A percentile compares a stretch with the other conserved stretches of the same genome.
Evolutionary conservation across 2,329 filamentous ascomycete species (phyloP).

Genomic region (Thielaviopsis punctulata): DNA sequence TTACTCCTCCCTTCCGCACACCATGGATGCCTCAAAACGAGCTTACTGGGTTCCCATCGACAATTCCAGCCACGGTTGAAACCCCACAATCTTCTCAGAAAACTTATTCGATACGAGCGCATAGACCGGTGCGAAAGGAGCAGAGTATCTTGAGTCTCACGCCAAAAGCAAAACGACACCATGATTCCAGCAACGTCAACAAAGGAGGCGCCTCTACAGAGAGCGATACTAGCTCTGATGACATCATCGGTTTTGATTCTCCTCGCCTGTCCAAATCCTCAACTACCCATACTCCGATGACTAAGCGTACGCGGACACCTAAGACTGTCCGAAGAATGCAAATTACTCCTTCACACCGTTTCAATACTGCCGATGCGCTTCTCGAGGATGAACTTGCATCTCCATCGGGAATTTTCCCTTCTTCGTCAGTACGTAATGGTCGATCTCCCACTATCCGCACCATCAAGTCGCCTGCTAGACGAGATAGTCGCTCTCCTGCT

Average conservation of each 20-base stretch:
- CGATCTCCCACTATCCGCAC: not conserved
- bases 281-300: not conserved
- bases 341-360: constrained; percentile 5
- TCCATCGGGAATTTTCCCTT: constrained; percentile 1
- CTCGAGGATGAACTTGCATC: constrained; percentile 10
- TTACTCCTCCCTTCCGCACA: constrained; percentile 5
- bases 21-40: constrained; percentile 1
- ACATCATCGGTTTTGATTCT: not conserved
- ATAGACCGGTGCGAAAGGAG: not conserved
- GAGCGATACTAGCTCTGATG: not conserved
- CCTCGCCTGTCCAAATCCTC: not conserved
- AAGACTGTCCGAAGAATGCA: not conserved
- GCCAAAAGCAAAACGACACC: not conserved
- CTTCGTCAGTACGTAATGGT: not conserved
- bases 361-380: constrained; percentile 1
- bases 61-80: not conserved
- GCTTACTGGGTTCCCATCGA: not conserved
- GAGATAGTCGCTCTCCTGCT: not conserved
- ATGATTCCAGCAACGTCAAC: not conserved
- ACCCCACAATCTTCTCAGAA: not conserved
- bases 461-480: not conserved
- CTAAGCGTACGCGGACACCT: not conserved
- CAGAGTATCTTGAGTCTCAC: not conserved
- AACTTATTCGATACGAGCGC: not conserved
- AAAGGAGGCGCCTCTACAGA: not conserved